Evolutionary conservation across 192 early-diverging fungal species (phyloP), one percentile per base, ranked within the genome.

Genomic region (Gamsiella multidivaricata): DNA sequence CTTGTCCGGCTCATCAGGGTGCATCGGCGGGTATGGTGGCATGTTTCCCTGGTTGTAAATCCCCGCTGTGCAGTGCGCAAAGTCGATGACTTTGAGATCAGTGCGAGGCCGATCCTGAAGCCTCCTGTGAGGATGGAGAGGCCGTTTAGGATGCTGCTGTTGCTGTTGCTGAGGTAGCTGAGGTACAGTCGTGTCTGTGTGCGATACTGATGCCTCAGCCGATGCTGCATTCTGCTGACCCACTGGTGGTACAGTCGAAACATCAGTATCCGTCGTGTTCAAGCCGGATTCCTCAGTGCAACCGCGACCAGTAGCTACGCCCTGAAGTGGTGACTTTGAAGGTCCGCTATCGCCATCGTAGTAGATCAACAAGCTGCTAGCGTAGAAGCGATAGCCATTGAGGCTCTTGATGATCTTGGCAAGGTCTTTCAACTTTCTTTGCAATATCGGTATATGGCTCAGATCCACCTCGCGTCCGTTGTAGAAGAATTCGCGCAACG

Each of bases 51-150:
- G 55, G 28, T 84, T 62, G 37, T 73, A 83, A 17, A 81, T 74
- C 14, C 83, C 85, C 6, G 88, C 88, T 1, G 94, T 88, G 67
- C 94, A 96, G 62, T 98, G 92, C 11, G 95, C 95, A 83, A 99
- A 99, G 72, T 99, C 97, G 67, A 99, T 99, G 81, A 99, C 95
- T 47, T 91, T 90, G 32, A 99, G 76, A 64, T 96, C 91, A 9
- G 94, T 92, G 26, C 87, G 84, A 17, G 64, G 42, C 37, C 66
- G 59, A 34, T 79, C 74, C 26, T 33, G 41, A 20, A 54, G 14
- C 22, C 41, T 52, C 26, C 52, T 65, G n/a, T n/a, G 22, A 20
- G 10, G 28, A 36, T 52, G 36, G n/a, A 50, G 66, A 18, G 28
- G 41, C 15, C 10, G 36, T 26, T 57, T 57, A 31, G 22, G 34